Conservation (phyloP, 1,139 yeast species). For the Lizanozyma gosingica region DNA sequence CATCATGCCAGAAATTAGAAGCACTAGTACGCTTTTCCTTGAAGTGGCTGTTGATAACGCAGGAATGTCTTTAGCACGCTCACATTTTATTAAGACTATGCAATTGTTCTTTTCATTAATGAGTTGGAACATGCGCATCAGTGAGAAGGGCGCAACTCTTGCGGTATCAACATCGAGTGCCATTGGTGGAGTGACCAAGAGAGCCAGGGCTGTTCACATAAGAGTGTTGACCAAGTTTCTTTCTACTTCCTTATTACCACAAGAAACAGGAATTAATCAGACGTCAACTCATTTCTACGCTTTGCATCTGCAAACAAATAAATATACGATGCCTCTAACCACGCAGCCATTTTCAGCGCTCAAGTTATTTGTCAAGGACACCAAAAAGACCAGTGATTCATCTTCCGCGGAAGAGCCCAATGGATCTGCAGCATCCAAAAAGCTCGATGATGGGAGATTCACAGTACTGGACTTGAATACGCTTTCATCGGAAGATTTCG, state of each 20-base stretch:
- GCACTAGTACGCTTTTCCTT: conserved; percentile 59
- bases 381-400: conserved; percentile 6
- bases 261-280: conserved; percentile 1
- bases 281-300: conserved; percentile 4
- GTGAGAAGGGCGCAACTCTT: conserved; percentile 35
- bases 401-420: conserved; percentile 3
- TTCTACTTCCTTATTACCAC: background rate
- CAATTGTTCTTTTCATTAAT: conserved; percentile 48
- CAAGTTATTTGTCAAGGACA: conserved; percentile 38
- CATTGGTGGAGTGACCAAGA: conserved; percentile 29
- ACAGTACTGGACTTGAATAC: conserved; percentile 23
- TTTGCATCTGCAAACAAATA: conserved; percentile 37
- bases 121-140: conserved; percentile 46
- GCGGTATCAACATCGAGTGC: conserved; percentile 38
- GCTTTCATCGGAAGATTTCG: conserved; percentile 45
- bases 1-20: conserved; percentile 63
- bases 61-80: conserved; percentile 39
- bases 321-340: conserved; percentile 43
- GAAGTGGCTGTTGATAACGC: conserved; percentile 40
- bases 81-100: conserved; percentile 51
- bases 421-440: conserved; percentile 3
- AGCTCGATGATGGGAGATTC: conserved; percentile 19
- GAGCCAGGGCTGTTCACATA: conserved; percentile 34
- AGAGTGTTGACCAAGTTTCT: conserved; percentile 36
- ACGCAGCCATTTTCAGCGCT: conserved; percentile 57